Conservation (phyloP, 176 grass and related monocot species). For the Urochloa ruziziensis region DNA sequence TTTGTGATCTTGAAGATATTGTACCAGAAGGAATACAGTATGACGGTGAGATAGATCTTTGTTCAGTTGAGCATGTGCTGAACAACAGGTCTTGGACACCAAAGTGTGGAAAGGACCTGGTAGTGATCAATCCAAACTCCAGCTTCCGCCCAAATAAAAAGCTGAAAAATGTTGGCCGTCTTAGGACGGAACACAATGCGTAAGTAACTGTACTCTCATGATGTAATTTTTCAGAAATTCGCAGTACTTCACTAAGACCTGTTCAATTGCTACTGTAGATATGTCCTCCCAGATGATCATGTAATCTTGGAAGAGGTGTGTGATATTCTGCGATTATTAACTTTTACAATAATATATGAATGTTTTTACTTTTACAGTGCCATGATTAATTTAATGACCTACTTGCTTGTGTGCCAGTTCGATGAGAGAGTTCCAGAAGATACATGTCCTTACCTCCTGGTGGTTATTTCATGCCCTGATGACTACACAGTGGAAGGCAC, state of each 20-base stretch:
- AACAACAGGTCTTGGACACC: constrained; percentile 36
- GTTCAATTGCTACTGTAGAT: constrained; percentile 51
- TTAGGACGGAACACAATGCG: constrained; percentile 50
- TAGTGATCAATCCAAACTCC: not conserved
- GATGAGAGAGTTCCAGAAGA: constrained; percentile 66
- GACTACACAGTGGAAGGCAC: constrained; percentile 31
- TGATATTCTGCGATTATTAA: not conserved
- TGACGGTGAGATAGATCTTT: constrained; percentile 44
- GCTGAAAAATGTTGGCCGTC: constrained; percentile 36
- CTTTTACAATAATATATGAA: not conserved
- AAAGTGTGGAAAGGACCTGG: constrained; percentile 43
- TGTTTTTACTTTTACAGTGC: constrained; percentile 13
- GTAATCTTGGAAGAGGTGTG: constrained; percentile 61
- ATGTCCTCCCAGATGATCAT: constrained; percentile 74
- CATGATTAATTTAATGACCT: not conserved
- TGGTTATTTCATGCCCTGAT: constrained; percentile 37
- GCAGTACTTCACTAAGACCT: constrained; percentile 22
- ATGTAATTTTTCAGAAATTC: constrained; percentile 28
- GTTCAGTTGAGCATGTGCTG: constrained; percentile 30
- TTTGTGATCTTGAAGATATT: constrained; percentile 48
- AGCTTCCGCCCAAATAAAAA: constrained; percentile 3
- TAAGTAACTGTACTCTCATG: constrained; percentile 28
- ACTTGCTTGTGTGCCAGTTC: constrained; percentile 30
- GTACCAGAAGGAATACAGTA: constrained; percentile 26
- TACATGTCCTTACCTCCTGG: constrained; percentile 66